Percentiles rank a stretch among this genome's conserved stretches.
These are phyloP conservation scores for Cylindrotheca fusiformis DNA, from an alignment of 108 stramenopile genomes.

Conservation along the genomic window DNA sequence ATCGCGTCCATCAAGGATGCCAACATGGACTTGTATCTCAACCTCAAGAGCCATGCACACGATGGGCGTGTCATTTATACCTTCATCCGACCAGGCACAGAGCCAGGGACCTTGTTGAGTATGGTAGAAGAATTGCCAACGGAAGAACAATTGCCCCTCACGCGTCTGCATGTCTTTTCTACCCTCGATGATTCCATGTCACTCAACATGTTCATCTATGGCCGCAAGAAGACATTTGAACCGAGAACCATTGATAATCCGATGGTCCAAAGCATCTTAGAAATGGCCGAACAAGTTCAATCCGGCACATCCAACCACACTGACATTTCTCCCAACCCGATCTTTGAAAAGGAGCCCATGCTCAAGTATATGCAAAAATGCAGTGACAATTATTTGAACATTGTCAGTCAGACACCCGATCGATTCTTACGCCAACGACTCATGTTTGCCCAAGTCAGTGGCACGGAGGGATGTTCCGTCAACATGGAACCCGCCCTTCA, in stretches of 20 bases:
- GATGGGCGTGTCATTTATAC: constrained; percentile 77
- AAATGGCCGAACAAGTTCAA: constrained; percentile 63
- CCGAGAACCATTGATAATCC: constrained; percentile 13
- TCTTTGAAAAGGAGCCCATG: constrained; percentile 52
- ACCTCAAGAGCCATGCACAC: constrained; percentile 60
- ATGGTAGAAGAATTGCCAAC: constrained; percentile 71
- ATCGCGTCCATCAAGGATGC: constrained; percentile 86
- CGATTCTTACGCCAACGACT: constrained; percentile 80
- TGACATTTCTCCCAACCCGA: constrained; percentile 30
- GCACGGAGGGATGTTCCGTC: constrained; percentile 86
- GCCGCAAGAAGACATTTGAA: constrained; percentile 20
- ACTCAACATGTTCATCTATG: constrained; percentile 92
- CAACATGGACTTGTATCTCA: constrained; percentile 72
- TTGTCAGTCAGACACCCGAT: constrained; percentile 56
- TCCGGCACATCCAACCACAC: constrained; percentile 16
- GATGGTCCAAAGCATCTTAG: constrained; percentile 46
- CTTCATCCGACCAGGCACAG: constrained; percentile 83
- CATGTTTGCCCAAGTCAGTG: constrained; percentile 78
- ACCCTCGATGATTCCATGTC: constrained; percentile 81
- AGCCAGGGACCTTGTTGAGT: constrained; percentile 69
- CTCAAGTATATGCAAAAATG: constrained; percentile 81
- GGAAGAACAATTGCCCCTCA: constrained; percentile 49
- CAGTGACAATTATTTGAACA: constrained; percentile 66
- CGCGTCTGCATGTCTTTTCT: constrained; percentile 86
- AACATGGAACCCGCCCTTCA: constrained; percentile 50